Evolutionary conservation across 2,329 filamentous ascomycete genomes (phyloP).

Genomic region (Phyllosticta paracitricarpa): DNA sequence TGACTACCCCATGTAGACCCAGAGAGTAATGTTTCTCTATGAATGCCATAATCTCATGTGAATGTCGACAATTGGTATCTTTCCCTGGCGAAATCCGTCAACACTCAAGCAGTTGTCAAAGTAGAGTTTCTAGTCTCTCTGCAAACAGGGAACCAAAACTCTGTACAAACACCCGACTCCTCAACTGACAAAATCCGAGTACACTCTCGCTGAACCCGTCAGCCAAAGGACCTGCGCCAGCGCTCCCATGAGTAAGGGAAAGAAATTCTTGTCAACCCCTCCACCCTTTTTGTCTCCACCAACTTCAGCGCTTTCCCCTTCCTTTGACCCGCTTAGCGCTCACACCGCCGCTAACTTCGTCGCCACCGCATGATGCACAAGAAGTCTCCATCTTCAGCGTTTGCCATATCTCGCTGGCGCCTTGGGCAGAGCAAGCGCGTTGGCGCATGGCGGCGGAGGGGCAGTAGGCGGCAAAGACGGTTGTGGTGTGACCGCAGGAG

Average conservation of each 20-base stretch:
- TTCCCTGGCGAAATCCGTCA: background rate
- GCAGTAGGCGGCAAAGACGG: slow-evolving; percentile 27
- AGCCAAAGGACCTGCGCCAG: background rate
- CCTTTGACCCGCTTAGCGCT: background rate
- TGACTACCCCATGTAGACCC: too few species aligned
- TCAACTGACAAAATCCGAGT: too few species aligned
- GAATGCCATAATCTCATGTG: background rate
- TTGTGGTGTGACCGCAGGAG: slow-evolving; percentile 35
- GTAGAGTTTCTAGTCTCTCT: too few species aligned
- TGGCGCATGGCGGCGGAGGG: slow-evolving; percentile 22
- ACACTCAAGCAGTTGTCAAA: too few species aligned
- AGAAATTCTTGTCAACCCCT: background rate
- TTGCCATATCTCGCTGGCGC: slow-evolving; percentile 24
- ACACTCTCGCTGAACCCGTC: background rate
- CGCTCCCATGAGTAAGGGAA: background rate
- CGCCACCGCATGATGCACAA: background rate
- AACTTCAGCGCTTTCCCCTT: background rate
- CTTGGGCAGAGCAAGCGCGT: slow-evolving; percentile 16
- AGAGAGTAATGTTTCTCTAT: background rate
- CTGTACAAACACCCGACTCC: too few species aligned
- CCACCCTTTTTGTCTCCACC: background rate
- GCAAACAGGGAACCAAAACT: too few species aligned
- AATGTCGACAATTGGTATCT: background rate
- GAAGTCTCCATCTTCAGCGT: slow-evolving; percentile 23
- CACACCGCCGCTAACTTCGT: background rate